Evolutionary conservation across 202 grass and related monocot genomes (phyloP), one percentile per base, ranked within the genome.

Genomic region (Carex sylvatica): DNA sequence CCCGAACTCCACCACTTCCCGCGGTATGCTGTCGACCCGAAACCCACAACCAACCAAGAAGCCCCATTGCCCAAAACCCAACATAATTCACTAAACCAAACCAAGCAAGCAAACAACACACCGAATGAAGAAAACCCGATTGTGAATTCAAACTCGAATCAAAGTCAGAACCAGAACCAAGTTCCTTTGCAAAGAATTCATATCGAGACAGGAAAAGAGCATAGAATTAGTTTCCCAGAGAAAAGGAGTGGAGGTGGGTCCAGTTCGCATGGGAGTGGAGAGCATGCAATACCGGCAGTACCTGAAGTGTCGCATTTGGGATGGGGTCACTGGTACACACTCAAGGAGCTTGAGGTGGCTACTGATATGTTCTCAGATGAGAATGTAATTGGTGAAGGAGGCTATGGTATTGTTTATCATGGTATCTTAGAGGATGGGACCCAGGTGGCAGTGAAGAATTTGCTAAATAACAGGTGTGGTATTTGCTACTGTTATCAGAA

Each of bases 291-390:
- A 13, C 88, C 91, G 3, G 81, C 83, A 35, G 89, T 87, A 47
- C 93, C 93, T 1, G 91, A 93, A 78, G 93, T 97, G 7, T 97
- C 93, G 1, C 93, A 97, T 86, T 86, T 97, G 9, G 93, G 91
- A 7, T 93, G 91, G 93, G 93, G 93, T 72, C 93, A 97, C 74
- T 93, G 93, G 93, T 97, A 97, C 89, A 97, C 93, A 5, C 93
- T 97, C 81, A 90, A 92, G 84, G 93, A 97, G 87, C 93, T 97
- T 44, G 93, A 93, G 82, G 81, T 74, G 9, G 93, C 93, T 6
- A 97, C 93, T 19, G 85, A 85, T 15, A 97, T 93, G 93, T 97
- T 97, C 69, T 65, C 93, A 31, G 91, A 97, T 81, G 93, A 97
- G 81, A 97, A 91, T 77, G 93, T 97, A 46, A 93, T 97, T 54